These are phyloP conservation scores for Globisporangium spiculum DNA, from an alignment of 352 stramenopile genomes.

Conservation along the genomic window DNA sequence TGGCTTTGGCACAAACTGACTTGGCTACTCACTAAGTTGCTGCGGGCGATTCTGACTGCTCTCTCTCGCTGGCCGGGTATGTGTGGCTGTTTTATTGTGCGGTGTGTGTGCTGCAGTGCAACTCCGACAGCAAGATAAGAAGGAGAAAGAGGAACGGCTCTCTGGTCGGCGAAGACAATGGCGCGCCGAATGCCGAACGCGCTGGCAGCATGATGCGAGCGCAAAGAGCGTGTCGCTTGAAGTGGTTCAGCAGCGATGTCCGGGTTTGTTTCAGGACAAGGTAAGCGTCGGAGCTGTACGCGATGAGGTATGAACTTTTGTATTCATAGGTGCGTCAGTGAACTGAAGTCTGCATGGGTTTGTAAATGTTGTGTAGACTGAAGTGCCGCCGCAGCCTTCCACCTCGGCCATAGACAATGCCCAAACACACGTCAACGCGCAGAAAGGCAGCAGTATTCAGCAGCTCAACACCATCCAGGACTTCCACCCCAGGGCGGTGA, in stretches of 20 bases:
- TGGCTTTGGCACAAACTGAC: not conserved
- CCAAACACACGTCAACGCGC: not conserved
- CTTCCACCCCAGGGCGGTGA: not conserved
- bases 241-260: constrained; percentile 34
- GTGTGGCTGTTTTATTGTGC: not conserved
- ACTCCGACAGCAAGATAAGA: constrained; percentile 20
- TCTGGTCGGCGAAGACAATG: constrained; percentile 37
- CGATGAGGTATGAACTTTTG: not conserved
- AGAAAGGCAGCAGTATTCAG: not conserved
- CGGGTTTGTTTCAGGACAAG: constrained; percentile 38
- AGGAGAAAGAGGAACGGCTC: constrained; percentile 17
- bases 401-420: not conserved
- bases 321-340: not conserved
- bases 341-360: not conserved
- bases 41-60: not conserved
- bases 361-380: not conserved
- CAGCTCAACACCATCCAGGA: not conserved
- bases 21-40: not conserved
- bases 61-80: not conserved
- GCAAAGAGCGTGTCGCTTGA: constrained; percentile 30
- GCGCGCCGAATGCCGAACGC: constrained; percentile 32
- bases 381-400: not conserved
- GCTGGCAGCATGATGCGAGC: constrained; percentile 25
- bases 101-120: constrained; percentile 25
- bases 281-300: constrained; percentile 18